Base-by-base conservation (phyloP, 2,329 filamentous ascomycete species). In the Dothideomycetes sp. region DNA sequence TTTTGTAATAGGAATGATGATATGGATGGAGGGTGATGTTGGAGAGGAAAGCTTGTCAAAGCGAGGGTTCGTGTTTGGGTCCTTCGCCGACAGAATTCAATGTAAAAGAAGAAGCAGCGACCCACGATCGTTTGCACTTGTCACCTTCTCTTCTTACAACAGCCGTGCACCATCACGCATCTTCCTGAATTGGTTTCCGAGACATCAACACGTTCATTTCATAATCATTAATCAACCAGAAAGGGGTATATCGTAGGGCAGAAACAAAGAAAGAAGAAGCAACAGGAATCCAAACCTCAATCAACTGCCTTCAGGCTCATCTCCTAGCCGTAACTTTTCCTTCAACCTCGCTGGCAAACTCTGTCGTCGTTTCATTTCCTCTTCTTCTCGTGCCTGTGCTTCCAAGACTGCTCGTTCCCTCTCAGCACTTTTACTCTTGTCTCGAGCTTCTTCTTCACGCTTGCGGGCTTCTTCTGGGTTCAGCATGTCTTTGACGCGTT, bases 361-460 rank as follows among this genome's bases (percentile, higher is more conserved):
- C 20, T 36, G 29, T 23, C 24, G 34, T 9, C 34, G 68, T 59
- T 44, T 64, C 54, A 43, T 67, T 61, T 54, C 37, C 76, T 71
- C 49, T 62, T 68, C 42, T 65, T 54, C 17, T 55, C 56, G 46
- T 63, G 55, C 35, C 55, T 49, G 42, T n/a, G 42, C 43, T 11
- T 57, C 60, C 13, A 70, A 48, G 4, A 67, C 64, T 27, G 73
- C 71, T 49, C 78, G 73, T 59, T 81, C 67, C 50, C 69, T 78
- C 54, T 74, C 71, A 37, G 82, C 78, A 47, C 64, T 70, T 48
- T 72, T 64, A 22, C 71, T 76, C 52, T 80, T 77, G 49, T 82
- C 74, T 37, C 62, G 65, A 46, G 64, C 64, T 31, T 63, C 67
- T 40, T 71, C 65, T 45, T 65, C 54, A 28, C 65, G 59, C 49